Conservation (phyloP, 2,329 filamentous ascomycete species). For the Macrophomina tecta region DNA sequence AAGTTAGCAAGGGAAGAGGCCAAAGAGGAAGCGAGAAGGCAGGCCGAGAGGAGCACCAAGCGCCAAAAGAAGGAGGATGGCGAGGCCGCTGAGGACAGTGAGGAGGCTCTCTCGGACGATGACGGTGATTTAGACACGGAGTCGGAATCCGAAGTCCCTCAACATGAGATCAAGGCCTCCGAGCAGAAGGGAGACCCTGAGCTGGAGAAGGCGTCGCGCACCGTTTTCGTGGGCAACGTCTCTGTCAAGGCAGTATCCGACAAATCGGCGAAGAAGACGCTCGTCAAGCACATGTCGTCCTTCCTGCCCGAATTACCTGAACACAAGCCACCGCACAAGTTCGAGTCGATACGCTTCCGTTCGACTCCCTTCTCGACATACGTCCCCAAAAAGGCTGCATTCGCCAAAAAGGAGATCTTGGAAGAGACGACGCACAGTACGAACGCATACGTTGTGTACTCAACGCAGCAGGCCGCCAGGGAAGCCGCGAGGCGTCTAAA, state of each 20-base stretch:
- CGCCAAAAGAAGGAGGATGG: constrained; percentile 45
- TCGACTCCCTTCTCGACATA: constrained; percentile 84
- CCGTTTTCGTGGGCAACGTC: constrained; percentile 92
- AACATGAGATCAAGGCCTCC: constrained; percentile 56
- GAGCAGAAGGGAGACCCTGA: constrained; percentile 58
- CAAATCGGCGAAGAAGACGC: constrained; percentile 77
- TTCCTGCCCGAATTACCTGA: constrained; percentile 64
- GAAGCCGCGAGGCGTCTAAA: constrained; percentile 80
- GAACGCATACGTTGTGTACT: constrained; percentile 94
- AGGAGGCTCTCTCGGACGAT: constrained; percentile 31
- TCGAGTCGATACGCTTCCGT: constrained; percentile 92
- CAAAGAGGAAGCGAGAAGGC: constrained; percentile 42
- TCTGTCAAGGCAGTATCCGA: constrained; percentile 81
- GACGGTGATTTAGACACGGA: constrained; percentile 42
- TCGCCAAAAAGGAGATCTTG: constrained; percentile 88
- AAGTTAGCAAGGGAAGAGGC: constrained; percentile 61
- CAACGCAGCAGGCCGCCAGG: constrained; percentile 74
- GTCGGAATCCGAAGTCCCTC: constrained; percentile 59
- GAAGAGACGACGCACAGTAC: constrained; percentile 88
- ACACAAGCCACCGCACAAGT: constrained; percentile 65
- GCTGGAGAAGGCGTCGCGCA: constrained; percentile 84
- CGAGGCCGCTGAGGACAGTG: constrained; percentile 29
- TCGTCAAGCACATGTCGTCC: constrained; percentile 78
- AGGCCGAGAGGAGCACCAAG: constrained; percentile 43
- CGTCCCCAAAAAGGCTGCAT: constrained; percentile 93